Conservation (phyloP, 108 stramenopile genomes). For the Cylindrotheca closterium region DNA sequence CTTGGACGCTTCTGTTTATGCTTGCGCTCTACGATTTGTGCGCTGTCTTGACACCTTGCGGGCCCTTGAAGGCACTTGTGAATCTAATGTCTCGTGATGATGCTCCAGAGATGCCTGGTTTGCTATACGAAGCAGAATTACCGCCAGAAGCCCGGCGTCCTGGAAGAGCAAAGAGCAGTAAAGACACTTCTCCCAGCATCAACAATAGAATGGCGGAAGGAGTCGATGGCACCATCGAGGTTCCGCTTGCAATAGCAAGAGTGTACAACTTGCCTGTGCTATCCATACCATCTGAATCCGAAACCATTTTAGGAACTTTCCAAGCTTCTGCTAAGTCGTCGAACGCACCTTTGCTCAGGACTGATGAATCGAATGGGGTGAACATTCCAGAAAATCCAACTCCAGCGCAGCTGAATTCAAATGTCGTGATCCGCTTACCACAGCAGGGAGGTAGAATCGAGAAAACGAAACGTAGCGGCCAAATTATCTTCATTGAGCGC, state of each 20-base stretch:
- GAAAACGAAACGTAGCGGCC: constrained; percentile 29
- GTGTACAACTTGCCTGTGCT: constrained; percentile 68
- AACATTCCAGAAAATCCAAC: constrained; percentile 48
- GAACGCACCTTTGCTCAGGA: constrained; percentile 26
- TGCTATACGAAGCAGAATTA: constrained; percentile 93
- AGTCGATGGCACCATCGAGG: constrained; percentile 13
- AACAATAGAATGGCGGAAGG: background rate
- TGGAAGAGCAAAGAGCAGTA: constrained; percentile 13
- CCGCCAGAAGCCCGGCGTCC: constrained; percentile 79
- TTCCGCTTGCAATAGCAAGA: constrained; percentile 74
- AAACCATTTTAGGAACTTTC: background rate
- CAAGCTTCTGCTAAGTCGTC: background rate
- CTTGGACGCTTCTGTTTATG: constrained; percentile 93
- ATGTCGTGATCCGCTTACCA: constrained; percentile 64
- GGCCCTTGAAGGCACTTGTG: constrained; percentile 88
- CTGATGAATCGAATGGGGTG: constrained; percentile 10
- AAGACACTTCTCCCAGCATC: constrained; percentile 12
- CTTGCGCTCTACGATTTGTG: constrained; percentile 96
- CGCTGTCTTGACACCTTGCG: constrained; percentile 96
- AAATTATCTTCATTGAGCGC: constrained; percentile 44
- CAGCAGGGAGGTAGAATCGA: constrained; percentile 72
- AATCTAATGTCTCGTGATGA: constrained; percentile 89
- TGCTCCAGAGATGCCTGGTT: constrained; percentile 93
- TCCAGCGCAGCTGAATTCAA: constrained; percentile 49
- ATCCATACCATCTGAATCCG: constrained; percentile 28